Evolutionary conservation across 2,329 filamentous ascomycete genomes (phyloP), one percentile per base, ranked within the genome.

Genomic region (Beauveria scarabaeidicola): DNA sequence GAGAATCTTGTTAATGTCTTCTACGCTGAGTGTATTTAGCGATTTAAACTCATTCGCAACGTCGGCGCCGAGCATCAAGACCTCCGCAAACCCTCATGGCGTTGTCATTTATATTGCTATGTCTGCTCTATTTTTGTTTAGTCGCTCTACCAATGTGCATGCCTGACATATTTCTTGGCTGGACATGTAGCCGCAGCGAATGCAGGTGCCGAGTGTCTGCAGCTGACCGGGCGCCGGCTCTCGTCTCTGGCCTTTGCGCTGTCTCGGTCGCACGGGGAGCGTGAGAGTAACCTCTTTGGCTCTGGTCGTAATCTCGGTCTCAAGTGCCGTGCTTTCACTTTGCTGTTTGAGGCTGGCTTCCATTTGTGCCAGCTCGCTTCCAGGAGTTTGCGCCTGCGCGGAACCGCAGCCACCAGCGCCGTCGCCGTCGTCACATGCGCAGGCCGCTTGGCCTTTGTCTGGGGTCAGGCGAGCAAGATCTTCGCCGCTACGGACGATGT

Each of bases 101-200:
- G 21, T 59, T 32, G 21, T 19, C 32, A n/a, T 67, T 69, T 73
- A 82, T 74, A 84, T 78, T 67, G 75, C 70, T 63, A 86, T 82
- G 66, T 83, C 77, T 61, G 82, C 75, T 61, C 83, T 76, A 65
- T 86, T 87, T 74, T 94, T 97, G 70, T 99, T 99, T 52, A 99
- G 73, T 0, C 89, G 90, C 66, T 97, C 92, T 3, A 99, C 81
- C 48, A 99, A 77, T 63, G 86, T 88, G 71, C 94, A 99, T 0
- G 94, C 94, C 74, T 99, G 96, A 74, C 94, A 99, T 43, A 97
- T 84, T 32, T 84, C 83, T 73, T 99, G 94, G 67, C 92, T 97
- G 2, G 94, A 96, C 73, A 99, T 89, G 71, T 97, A 99, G 15
- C 94, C 94, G 67, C 94, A 99, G 56, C 84, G 87, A 68, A 87